These are phyloP conservation scores for Fusarium algeriense DNA, from an alignment of 2,329 filamentous ascomycete species.

Conservation along the genomic window DNA sequence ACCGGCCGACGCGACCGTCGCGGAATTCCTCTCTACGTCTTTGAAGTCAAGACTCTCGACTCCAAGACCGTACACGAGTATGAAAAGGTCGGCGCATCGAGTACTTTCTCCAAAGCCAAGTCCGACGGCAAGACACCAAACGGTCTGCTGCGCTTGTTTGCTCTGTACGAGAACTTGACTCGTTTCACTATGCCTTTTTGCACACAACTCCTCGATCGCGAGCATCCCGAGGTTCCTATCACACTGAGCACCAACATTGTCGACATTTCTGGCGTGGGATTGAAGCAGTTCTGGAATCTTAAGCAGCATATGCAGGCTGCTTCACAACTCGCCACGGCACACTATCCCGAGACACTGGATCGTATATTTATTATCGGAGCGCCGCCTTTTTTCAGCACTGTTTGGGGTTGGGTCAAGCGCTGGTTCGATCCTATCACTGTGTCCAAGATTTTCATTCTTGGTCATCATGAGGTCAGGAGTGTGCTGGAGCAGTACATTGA, in stretches of 20 bases:
- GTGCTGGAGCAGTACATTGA: conserved; percentile 88
- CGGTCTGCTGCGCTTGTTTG: conserved; percentile 87
- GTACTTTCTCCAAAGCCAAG: conserved; percentile 70
- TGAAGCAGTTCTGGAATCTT: conserved; percentile 97
- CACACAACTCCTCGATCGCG: conserved; percentile 78
- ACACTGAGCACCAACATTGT: conserved; percentile 96
- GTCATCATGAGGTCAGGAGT: conserved; percentile 76
- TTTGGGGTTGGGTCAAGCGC: conserved; percentile 94
- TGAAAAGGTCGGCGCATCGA: conserved; percentile 72
- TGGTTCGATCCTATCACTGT: conserved; percentile 96
- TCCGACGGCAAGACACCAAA: conserved; percentile 75
- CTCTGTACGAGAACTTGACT: conserved; percentile 92
- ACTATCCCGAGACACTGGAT: conserved; percentile 92
- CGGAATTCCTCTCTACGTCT: conserved; percentile 93
- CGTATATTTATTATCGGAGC: conserved; percentile 82
- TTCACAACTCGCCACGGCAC: conserved; percentile 86
- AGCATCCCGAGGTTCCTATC: conserved; percentile 83
- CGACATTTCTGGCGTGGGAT: conserved; percentile 86
- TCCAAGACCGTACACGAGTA: conserved; percentile 84
- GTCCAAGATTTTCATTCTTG: conserved; percentile 95
- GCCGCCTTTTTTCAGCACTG: conserved; percentile 89
- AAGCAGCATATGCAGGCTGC: conserved; percentile 95
- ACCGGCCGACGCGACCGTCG: conserved; percentile 90
- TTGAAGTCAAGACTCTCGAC: conserved; percentile 86
- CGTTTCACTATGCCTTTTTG: conserved; percentile 89